Conservation (phyloP, 495 filamentous ascomycete species). For the Aspergillus campestris region DNA sequence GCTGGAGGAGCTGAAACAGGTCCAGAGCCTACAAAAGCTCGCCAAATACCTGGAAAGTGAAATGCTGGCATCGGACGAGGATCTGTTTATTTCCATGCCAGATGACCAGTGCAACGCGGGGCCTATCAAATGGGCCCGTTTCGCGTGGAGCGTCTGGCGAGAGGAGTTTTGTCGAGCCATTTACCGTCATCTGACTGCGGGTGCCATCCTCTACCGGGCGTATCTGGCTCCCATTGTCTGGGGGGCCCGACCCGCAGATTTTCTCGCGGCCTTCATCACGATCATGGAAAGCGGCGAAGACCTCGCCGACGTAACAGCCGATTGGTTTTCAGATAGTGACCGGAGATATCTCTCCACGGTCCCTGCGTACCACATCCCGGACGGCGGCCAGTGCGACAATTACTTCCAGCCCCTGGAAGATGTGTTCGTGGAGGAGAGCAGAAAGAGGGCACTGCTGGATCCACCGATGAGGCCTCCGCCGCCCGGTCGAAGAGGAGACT, state of each 20-base stretch:
- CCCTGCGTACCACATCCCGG: neutral
- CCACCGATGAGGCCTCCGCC: neutral
- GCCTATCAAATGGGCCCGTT: neutral
- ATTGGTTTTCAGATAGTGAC: conserved; percentile 1
- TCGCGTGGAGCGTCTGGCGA: neutral
- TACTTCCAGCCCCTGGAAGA: neutral
- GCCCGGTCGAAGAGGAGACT: too few relatives aligned
- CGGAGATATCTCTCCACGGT: neutral
- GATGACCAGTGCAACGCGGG: neutral
- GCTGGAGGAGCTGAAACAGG: neutral
- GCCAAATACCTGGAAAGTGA: too few relatives aligned
- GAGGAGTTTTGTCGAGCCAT: conserved; percentile 1
- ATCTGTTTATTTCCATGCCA: neutral
- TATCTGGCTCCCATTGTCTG: conserved; percentile 1
- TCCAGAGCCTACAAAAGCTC: too few relatives aligned
- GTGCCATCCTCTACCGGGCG: neutral
- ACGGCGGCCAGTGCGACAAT: neutral
- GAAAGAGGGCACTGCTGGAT: neutral
- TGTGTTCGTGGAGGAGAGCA: conserved; percentile 1
- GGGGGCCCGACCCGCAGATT: neutral
- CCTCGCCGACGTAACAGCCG: neutral
- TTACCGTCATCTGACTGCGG: conserved; percentile 3
- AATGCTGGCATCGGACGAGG: neutral
- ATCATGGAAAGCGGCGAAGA: neutral
- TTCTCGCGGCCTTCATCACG: neutral